A percentile compares a stretch with the other conserved stretches of the same genome.
These are phyloP conservation scores for Coniosporium uncinatum DNA, from an alignment of 2,329 filamentous ascomycete species.

Conservation along the genomic window DNA sequence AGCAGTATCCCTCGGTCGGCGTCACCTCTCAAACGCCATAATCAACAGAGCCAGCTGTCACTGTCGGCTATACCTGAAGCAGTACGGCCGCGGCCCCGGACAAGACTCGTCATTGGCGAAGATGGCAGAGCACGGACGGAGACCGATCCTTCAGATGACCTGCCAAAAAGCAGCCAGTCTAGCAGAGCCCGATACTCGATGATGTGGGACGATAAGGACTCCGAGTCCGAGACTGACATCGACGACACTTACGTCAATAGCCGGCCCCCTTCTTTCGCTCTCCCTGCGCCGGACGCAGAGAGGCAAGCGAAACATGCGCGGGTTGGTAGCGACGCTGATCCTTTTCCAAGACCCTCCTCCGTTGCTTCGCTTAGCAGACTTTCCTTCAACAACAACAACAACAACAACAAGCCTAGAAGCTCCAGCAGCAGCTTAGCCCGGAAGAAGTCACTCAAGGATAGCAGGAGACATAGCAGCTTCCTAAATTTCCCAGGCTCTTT, in stretches of 20 bases:
- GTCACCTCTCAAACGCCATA: slow-evolving; percentile 39
- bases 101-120: slow-evolving; percentile 40
- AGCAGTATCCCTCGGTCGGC: slow-evolving; percentile 34
- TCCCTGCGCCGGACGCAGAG: slow-evolving; percentile 16
- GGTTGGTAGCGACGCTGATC: slow-evolving; percentile 8
- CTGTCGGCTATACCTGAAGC: slow-evolving; percentile 39
- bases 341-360: background rate
- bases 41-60: slow-evolving; percentile 17
- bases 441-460: slow-evolving; percentile 1
- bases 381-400: slow-evolving; percentile 4
- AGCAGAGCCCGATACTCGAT: background rate
- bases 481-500: slow-evolving; percentile 18
- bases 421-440: slow-evolving; percentile 1
- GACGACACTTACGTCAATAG: slow-evolving; percentile 22
- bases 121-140: slow-evolving; percentile 39
- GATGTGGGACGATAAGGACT: slow-evolving; percentile 9
- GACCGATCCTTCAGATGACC: slow-evolving; percentile 17
- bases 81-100: slow-evolving; percentile 22
- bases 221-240: slow-evolving; percentile 24
- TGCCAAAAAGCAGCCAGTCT: background rate
- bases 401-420: slow-evolving; percentile 2
- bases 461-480: slow-evolving; percentile 21
- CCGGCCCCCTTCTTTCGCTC: slow-evolving; percentile 25
- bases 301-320: slow-evolving; percentile 26
- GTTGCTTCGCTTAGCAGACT: background rate